These are phyloP conservation scores for Holtermannia corniformis DNA, from an alignment of 768 basidiomycete genomes.

Conservation along the genomic window DNA sequence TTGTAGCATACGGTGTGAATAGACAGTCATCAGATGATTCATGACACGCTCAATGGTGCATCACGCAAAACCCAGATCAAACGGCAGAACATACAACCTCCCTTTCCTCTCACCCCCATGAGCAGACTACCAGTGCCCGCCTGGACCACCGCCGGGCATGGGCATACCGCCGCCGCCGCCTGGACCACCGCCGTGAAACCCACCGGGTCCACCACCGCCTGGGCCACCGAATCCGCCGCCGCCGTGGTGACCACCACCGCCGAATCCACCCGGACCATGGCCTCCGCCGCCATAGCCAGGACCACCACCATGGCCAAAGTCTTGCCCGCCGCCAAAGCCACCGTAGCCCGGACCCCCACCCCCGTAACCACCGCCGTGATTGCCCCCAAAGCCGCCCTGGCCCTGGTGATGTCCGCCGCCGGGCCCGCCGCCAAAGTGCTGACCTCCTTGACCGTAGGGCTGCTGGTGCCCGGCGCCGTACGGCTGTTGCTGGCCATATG, in stretches of 20 bases:
- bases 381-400: not conserved
- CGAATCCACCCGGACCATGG: conserved; percentile 8
- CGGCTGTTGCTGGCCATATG: not conserved
- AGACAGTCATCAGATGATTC: not conserved
- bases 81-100: not conserved
- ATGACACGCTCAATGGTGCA: not conserved
- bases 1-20: not conserved
- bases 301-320: not conserved
- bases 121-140: no score
- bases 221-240: no score
- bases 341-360: not conserved
- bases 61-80: no score
- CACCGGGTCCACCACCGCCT: no score
- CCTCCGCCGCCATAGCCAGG: not conserved
- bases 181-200: no score
- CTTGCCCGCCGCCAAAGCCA: not conserved
- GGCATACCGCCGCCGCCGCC: no score
- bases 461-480: not conserved
- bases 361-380: not conserved
- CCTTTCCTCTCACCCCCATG: no score
- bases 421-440: no score
- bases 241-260: no score
- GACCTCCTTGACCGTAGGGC: not conserved
- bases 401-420: no score
- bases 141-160: no score